A percentile compares a stretch with the other conserved stretches of the same genome.
These are phyloP conservation scores for Apiotrichum porosum DNA, from an alignment of 1,284 basidiomycete genomes.

Conservation along the genomic window DNA sequence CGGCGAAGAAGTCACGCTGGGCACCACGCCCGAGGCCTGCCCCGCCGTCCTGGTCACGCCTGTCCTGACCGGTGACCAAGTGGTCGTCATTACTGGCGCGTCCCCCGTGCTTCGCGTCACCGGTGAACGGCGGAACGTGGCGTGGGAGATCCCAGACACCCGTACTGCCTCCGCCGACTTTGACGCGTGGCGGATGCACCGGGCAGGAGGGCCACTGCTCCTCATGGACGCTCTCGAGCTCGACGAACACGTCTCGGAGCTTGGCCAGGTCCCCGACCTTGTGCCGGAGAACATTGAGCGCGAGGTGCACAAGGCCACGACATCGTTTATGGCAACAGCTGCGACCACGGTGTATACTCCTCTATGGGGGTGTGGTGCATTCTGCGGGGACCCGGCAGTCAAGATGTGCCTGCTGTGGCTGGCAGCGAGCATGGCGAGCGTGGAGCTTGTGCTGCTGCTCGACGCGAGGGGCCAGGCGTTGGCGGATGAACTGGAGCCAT, in stretches of 20 bases:
- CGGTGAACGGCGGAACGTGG: not conserved
- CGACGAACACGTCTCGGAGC: not conserved
- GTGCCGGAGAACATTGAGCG: not conserved
- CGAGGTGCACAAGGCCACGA: not conserved
- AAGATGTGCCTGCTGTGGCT: not conserved
- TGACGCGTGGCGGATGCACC: no score
- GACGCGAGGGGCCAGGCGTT: no score
- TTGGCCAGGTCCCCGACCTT: not conserved
- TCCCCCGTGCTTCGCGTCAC: not conserved
- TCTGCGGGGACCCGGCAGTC: not conserved
- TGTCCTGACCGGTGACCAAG: not conserved
- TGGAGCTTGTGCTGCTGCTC: not conserved
- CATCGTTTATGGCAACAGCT: not conserved
- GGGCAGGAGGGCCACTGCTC: not conserved
- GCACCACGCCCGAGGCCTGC: not conserved
- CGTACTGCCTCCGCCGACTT: no score
- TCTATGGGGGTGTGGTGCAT: constrained; percentile 3
- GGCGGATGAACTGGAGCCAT: no score
- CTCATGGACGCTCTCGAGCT: constrained; percentile 1
- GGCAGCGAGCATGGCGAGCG: not conserved
- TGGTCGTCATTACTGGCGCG: not conserved
- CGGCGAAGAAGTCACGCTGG: not conserved
- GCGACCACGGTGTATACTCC: not conserved
- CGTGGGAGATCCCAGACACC: not conserved
- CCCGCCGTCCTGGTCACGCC: not conserved